phyloP scores from a whole-genome alignment of 768 basidiomycete species.

The Trametes villosa region DNA sequence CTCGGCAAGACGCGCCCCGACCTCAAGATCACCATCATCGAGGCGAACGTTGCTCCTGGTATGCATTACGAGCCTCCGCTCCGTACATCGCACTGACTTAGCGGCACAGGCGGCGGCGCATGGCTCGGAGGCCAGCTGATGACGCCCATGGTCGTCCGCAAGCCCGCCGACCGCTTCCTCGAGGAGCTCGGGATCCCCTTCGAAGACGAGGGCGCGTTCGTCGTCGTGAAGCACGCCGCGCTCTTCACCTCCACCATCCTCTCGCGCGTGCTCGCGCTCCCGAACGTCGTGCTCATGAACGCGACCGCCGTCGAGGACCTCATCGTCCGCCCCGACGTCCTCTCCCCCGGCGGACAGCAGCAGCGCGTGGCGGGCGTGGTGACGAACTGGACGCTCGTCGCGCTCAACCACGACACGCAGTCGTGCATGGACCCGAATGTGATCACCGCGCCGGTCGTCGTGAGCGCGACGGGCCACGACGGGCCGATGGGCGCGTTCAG shows the following conservation, averaged over 20 bases:
- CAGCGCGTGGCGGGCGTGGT: slow-evolving; percentile 57
- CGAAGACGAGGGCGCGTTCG: slow-evolving; percentile 78
- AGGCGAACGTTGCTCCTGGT: slow-evolving; percentile 80
- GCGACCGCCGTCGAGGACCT: slow-evolving; percentile 84
- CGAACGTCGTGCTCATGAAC: slow-evolving; percentile 77
- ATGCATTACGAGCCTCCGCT: background rate
- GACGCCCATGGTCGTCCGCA: slow-evolving; percentile 82
- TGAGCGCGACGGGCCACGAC: slow-evolving; percentile 78
- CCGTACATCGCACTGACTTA: background rate
- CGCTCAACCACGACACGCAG: slow-evolving; percentile 73
- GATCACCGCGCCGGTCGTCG: slow-evolving; percentile 76
- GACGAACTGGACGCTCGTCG: slow-evolving; percentile 57
- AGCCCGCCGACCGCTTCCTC: slow-evolving; percentile 76
- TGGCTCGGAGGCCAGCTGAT: slow-evolving; percentile 83
- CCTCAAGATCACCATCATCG: slow-evolving; percentile 66
- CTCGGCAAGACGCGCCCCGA: slow-evolving; percentile 71
- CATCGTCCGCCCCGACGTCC: slow-evolving; percentile 59
- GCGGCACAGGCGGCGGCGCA: slow-evolving; percentile 54
- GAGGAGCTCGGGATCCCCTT: slow-evolving; percentile 70
- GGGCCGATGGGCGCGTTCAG: slow-evolving; percentile 83
- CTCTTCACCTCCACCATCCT: slow-evolving; percentile 80
- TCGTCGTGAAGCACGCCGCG: slow-evolving; percentile 83
- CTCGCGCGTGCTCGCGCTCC: slow-evolving; percentile 68
- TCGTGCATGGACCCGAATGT: slow-evolving; percentile 73
- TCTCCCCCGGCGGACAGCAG: slow-evolving; percentile 30